A percentile compares a stretch with the other conserved stretches of the same genome.
Conservation (phyloP, 805 yeast genomes). For the Kodamaea jinghongensis region DNA sequence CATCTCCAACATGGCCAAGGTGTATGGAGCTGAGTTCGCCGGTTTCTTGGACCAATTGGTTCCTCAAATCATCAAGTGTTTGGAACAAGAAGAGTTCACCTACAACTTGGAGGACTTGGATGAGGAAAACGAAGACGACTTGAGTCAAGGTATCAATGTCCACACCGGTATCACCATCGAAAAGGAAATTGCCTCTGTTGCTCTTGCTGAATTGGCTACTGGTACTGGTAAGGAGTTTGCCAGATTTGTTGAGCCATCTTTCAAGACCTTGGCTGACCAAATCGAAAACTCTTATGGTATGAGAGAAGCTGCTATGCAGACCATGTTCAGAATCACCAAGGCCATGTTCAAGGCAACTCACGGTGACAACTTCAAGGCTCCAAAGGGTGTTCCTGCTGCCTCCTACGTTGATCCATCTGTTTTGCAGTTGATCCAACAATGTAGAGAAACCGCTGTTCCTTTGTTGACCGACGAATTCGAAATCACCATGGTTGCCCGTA, state of each 20-base stretch:
- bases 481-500: constrained; percentile 71
- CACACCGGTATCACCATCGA: constrained; percentile 95
- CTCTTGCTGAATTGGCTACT: constrained; percentile 80
- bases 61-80: constrained; percentile 79
- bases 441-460: constrained; percentile 62
- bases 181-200: constrained; percentile 92
- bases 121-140: constrained; percentile 55
- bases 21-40: constrained; percentile 86
- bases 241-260: constrained; percentile 69
- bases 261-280: constrained; percentile 64
- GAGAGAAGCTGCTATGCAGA: constrained; percentile 78
- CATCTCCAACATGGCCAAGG: constrained; percentile 90
- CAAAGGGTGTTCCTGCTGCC: constrained; percentile 61
- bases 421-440: constrained; percentile 58
- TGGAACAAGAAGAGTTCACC: constrained; percentile 83
- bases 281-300: constrained; percentile 86
- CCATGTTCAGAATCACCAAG: constrained; percentile 79
- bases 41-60: constrained; percentile 79
- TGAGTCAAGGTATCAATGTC: constrained; percentile 73
- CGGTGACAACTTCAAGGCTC: constrained; percentile 48
- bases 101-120: constrained; percentile 57
- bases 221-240: constrained; percentile 83
- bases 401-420: constrained; percentile 60
- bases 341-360: constrained; percentile 60
- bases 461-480: constrained; percentile 79